These are phyloP conservation scores for Talaromyces sp. DNA, from an alignment of 2,329 filamentous ascomycete genomes.

Conservation along the genomic window DNA sequence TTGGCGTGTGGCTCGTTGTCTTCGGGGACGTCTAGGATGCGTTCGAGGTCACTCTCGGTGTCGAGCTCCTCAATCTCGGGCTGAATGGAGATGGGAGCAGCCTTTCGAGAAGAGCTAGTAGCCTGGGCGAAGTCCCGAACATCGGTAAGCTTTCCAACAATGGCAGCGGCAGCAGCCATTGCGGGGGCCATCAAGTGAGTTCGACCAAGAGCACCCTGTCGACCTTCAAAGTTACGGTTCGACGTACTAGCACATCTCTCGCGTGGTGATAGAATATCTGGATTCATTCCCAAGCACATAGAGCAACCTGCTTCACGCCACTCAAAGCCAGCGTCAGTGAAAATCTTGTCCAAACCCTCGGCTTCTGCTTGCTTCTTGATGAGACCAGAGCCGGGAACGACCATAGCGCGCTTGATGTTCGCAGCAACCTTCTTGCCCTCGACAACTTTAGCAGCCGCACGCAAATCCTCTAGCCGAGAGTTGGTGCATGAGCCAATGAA, in stretches of 20 bases:
- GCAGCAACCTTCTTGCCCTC: constrained; percentile 79
- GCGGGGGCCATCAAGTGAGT: constrained; percentile 96
- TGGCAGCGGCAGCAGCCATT: constrained; percentile 88
- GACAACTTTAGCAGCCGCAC: constrained; percentile 79
- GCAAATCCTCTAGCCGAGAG: constrained; percentile 90
- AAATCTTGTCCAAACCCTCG: constrained; percentile 91
- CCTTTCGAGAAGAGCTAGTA: constrained; percentile 42
- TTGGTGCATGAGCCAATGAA: constrained; percentile 99
- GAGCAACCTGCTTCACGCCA: constrained; percentile 98
- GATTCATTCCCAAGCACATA: constrained; percentile 99
- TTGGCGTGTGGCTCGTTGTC: constrained; percentile 65
- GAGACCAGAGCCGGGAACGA: constrained; percentile 91
- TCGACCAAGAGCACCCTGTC: constrained; percentile 84
- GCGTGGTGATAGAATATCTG: constrained; percentile 85
- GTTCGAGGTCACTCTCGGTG: constrained; percentile 60
- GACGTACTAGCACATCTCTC: constrained; percentile 94
- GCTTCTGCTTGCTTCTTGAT: constrained; percentile 88
- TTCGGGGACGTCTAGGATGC: constrained; percentile 58
- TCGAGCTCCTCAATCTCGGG: constrained; percentile 56
- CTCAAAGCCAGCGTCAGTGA: constrained; percentile 87
- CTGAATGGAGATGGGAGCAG: constrained; percentile 56
- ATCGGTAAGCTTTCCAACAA: constrained; percentile 87
- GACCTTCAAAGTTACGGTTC: constrained; percentile 96
- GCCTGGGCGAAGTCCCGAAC: constrained; percentile 69
- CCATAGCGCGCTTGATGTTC: constrained; percentile 91